These are phyloP conservation scores for Apium graveolens DNA, from an alignment of 129 eudicot genomes.

Conservation along the genomic window DNA sequence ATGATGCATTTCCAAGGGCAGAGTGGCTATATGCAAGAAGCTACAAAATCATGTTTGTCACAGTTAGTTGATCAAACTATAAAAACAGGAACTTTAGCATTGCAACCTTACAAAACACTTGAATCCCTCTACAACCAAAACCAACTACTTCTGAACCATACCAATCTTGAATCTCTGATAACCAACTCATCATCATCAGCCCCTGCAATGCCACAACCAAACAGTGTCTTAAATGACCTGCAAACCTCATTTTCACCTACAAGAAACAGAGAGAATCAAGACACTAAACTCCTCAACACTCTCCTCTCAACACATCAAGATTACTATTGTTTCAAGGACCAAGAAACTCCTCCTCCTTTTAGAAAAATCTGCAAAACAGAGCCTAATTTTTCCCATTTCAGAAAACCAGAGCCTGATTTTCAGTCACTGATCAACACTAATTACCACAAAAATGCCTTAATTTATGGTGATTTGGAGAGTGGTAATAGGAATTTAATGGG, in stretches of 20 bases:
- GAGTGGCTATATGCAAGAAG: constrained; percentile 23
- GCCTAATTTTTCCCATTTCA: constrained; percentile 17
- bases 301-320: constrained; percentile 25
- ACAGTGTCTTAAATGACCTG: neutral
- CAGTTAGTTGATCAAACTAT: constrained; percentile 18
- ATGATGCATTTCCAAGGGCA: constrained; percentile 22
- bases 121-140: constrained; percentile 10
- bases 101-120: constrained; percentile 4
- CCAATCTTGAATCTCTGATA: constrained; percentile 24
- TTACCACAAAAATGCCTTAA: constrained; percentile 17
- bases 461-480: constrained; percentile 16
- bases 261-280: constrained; percentile 10
- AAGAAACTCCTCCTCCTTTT: constrained; percentile 2
- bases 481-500: neutral
- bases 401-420: neutral
- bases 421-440: constrained; percentile 7
- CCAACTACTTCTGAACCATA: constrained; percentile 20
- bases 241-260: constrained; percentile 22
- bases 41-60: constrained; percentile 13
- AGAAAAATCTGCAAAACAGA: constrained; percentile 47
- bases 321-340: constrained; percentile 5
- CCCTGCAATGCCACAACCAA: constrained; percentile 1
- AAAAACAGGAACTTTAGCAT: neutral
- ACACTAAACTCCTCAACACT: constrained; percentile 9
- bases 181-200: neutral